phyloP scores from a whole-genome alignment of 164 flowering plant genomes.

The Umbellularia californica region DNA sequence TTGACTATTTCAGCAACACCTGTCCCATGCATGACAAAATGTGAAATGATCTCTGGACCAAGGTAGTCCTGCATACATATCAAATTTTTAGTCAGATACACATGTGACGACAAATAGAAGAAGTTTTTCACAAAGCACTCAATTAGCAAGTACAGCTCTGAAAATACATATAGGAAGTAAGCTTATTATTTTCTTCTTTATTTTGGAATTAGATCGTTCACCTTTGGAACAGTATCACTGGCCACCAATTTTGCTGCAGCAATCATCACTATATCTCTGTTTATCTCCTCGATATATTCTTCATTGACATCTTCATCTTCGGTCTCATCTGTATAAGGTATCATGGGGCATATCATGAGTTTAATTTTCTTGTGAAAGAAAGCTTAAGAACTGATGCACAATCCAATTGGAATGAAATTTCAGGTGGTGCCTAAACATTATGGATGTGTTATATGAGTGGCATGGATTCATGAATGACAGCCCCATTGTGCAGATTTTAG shows the following conservation, averaged over 20 bases:
- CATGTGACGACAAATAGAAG: background rate
- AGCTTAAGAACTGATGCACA: background rate
- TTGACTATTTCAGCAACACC: conserved; percentile 79
- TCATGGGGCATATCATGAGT: background rate
- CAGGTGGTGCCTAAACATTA: no score
- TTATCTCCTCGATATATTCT: conserved; percentile 92
- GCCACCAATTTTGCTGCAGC: conserved; percentile 85
- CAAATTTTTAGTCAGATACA: background rate
- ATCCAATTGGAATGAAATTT: no score
- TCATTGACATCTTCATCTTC: conserved; percentile 83
- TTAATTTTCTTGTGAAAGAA: background rate
- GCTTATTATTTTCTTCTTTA: no score
- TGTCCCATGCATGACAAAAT: conserved; percentile 80
- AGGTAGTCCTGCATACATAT: conserved; percentile 68
- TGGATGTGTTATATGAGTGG: no score
- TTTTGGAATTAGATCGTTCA: conserved; percentile 19
- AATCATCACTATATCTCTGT: conserved; percentile 75
- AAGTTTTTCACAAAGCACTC: background rate
- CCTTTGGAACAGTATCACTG: conserved; percentile 71
- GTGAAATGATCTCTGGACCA: conserved; percentile 84
- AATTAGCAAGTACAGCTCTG: background rate
- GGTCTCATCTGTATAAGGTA: conserved; percentile 54
- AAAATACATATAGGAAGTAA: background rate
- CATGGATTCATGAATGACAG: no score
- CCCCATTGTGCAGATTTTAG: no score